A percentile compares a stretch with the other conserved stretches of the same genome.
These are phyloP conservation scores for Boehmeria nivea DNA, from an alignment of 306 rosid species.

Conservation along the genomic window DNA sequence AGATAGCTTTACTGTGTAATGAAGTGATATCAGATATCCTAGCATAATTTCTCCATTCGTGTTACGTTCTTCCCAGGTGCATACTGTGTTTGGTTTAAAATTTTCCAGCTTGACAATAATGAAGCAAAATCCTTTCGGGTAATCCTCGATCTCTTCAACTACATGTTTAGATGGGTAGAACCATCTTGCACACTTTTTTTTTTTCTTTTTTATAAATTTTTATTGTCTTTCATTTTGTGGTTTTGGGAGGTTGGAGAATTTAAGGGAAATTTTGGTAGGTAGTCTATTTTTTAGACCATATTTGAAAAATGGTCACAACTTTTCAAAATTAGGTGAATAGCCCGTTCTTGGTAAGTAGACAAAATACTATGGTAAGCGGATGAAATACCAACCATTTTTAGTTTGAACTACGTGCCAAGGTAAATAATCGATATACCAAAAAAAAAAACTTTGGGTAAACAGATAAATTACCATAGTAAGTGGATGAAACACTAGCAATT, in stretches of 20 bases:
- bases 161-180: background rate
- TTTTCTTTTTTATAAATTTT: background rate
- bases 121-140: conserved; percentile 81
- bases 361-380: too few relatives aligned
- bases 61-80: conserved; percentile 54
- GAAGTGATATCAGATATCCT: background rate
- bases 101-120: conserved; percentile 68
- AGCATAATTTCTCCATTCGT: conserved; percentile 2
- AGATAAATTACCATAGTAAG: too few relatives aligned
- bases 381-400: too few relatives aligned
- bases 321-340: too few relatives aligned
- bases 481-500: too few relatives aligned
- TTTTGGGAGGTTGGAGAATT: background rate
- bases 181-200: background rate
- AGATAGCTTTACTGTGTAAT: background rate
- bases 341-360: too few relatives aligned
- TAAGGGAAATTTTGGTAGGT: too few relatives aligned
- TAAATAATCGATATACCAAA: too few relatives aligned
- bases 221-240: background rate
- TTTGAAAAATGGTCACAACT: too few relatives aligned
- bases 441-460: too few relatives aligned
- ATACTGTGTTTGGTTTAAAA: conserved; percentile 62
- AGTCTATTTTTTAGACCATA: too few relatives aligned
- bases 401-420: too few relatives aligned
- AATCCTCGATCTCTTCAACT: conserved; percentile 23